Conservation (phyloP, 306 rosid genomes). For the Lablab purpureus region DNA sequence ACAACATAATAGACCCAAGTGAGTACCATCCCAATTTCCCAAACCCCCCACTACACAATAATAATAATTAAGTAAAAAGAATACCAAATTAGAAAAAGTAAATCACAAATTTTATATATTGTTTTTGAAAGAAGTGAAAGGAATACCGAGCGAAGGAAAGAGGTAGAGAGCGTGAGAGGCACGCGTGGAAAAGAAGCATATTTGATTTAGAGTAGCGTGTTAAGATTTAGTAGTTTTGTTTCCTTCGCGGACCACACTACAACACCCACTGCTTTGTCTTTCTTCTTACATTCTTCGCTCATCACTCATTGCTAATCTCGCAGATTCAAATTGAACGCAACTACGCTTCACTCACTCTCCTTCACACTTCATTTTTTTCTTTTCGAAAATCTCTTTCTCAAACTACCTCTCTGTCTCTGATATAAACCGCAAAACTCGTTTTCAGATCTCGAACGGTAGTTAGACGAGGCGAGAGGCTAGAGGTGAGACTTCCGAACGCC, state of each 20-base stretch:
- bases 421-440: slow-evolving; percentile 24
- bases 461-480: background rate
- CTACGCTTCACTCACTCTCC: background rate
- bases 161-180: slow-evolving; percentile 47
- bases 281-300: slow-evolving; percentile 20
- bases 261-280: slow-evolving; percentile 28
- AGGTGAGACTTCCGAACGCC: slow-evolving; percentile 41
- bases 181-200: slow-evolving; percentile 49
- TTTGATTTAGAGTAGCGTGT: slow-evolving; percentile 28
- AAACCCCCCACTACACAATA: background rate
- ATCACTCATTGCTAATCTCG: slow-evolving; percentile 34
- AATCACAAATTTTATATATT: background rate
- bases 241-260: slow-evolving; percentile 31
- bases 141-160: slow-evolving; percentile 46
- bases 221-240: background rate
- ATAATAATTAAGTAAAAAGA: background rate
- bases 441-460: slow-evolving; percentile 53
- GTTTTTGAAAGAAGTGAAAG: slow-evolving; percentile 12
- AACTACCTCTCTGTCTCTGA: slow-evolving; percentile 14
- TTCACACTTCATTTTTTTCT: background rate
- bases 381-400: background rate
- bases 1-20: background rate
- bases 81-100: background rate
- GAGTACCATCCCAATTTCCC: too few species aligned
- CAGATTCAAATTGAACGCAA: slow-evolving; percentile 9